Evolutionary conservation across 148 eudicot species (phyloP), one percentile per base, ranked within the genome.

Genomic region (Selenicereus undatus): DNA sequence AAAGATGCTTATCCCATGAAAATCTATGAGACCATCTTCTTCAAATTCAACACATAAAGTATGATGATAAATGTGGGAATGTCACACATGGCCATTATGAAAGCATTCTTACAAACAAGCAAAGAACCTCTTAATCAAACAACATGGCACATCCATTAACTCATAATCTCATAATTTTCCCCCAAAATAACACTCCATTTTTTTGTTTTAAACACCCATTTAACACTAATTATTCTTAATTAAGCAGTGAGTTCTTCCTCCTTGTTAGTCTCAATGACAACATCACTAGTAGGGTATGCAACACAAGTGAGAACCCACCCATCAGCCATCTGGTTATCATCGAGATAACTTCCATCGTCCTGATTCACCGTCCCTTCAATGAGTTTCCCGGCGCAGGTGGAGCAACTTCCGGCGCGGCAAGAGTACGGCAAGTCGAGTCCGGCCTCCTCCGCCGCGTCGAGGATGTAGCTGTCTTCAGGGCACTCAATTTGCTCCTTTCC

Each of bases 221-320:
- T 36, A 36, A 36, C 39, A 2, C 56, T 51, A 51, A 9, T 14
- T 51, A 51, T n/a, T n/a, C n/a, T 54, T 54, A 18, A 16, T 62
- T n/a, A 62, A 62, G 11, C 68, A n/a, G 68, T 62, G 27, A 93
- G 89, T 21, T 83, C 95, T n/a, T 86, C 95, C 70, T 95, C 98
- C 87, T 90, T 91, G 91, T 93, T 97, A 32, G 98, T 95, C 83
- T 90, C 89, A 85, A 95, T 91, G 62, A 85, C 84, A 70, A 89
- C 84, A 82, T 91, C 93, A 30, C 83, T 71, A 2, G 79, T 54
- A 10, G 98, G 92, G 52, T 87, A 90, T 71, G 97, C 95, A 11
- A 84, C 89, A 81, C 98, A 95, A 8, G 98, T 95, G 45, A 95
- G 94, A 6, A 95, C 98, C 86, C 84, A 93, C 0, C 98, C 98